Evolutionary conservation across 805 yeast species (phyloP).

Genomic region (Sungouiella blattae): DNA sequence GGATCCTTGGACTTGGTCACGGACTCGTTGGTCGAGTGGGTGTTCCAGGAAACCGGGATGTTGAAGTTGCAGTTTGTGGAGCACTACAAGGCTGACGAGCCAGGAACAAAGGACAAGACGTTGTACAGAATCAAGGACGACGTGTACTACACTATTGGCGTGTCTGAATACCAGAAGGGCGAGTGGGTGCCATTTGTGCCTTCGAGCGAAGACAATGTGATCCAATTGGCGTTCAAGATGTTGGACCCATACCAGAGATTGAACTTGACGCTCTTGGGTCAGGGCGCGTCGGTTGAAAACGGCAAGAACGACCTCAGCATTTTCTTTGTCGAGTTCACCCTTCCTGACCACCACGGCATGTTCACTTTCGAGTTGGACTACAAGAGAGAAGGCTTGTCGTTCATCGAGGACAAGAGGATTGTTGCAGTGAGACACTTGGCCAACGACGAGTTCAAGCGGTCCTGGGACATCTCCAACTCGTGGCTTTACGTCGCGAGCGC

Average conservation of each 20-base stretch:
- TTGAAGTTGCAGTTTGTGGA: constrained; percentile 51
- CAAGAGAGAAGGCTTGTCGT: constrained; percentile 72
- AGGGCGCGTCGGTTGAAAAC: constrained; percentile 29
- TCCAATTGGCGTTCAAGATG: constrained; percentile 85
- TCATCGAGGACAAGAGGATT: constrained; percentile 58
- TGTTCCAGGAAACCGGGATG: constrained; percentile 64
- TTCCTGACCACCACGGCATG: constrained; percentile 97
- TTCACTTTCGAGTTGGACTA: constrained; percentile 81
- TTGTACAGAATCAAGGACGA: constrained; percentile 75
- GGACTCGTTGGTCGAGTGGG: constrained; percentile 51
- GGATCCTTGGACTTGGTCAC: constrained; percentile 62
- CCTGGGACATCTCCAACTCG: constrained; percentile 89
- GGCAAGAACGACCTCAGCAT: constrained; percentile 45
- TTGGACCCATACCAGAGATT: constrained; percentile 93
- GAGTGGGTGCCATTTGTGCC: constrained; percentile 66
- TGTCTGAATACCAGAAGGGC: constrained; percentile 43
- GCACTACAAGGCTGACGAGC: constrained; percentile 51
- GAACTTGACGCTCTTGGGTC: constrained; percentile 46
- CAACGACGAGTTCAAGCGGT: constrained; percentile 89
- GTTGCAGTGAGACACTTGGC: constrained; percentile 92
- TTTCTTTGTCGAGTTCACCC: constrained; percentile 54
- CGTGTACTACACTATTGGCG: constrained; percentile 51
- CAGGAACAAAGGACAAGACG: constrained; percentile 28
- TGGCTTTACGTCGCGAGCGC: constrained; percentile 86
- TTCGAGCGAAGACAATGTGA: constrained; percentile 41